Evolutionary conservation across 163 green algal genomes (phyloP), one percentile per base, ranked within the genome.

Genomic region (Dunaliella salina): DNA sequence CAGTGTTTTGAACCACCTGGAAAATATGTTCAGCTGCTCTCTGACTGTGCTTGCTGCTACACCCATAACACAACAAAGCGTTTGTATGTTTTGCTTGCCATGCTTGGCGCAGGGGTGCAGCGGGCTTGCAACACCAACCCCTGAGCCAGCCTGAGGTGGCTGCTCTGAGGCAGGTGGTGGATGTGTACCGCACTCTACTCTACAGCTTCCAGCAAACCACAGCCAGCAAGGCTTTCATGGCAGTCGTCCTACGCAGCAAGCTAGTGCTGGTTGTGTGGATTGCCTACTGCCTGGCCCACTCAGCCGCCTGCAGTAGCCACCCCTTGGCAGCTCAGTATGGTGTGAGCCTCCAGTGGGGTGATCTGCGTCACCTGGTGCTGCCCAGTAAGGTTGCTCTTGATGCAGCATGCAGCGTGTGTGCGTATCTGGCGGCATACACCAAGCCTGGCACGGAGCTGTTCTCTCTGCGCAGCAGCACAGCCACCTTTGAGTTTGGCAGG

Each of bases 331-430:
- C 1, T 4, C n/a, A 75, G 25, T 93, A 88, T 50, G 87, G 88
- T 0, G 85, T 92, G 26, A 34, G 78, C 0, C 34, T 91, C 45
- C 1, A 83, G 3, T 88, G 79, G 59, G 0, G 87, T 5, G 88
- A 91, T 45, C 81, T 94, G 33, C 33, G 87, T 80, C 92, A 94
- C 84, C 86, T 94, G n/a, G 84, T 89, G 80, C 86, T 93, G 17
- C 84, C 75, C n/a, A 87, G 91, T 80, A 80, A 69, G 5, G 3
- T 33, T 0, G 90, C 91, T 1, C 83, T 85, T 20, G 87, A 91
- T 83, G 90, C 90, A 22, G 82, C 85, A 12, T 84, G 89, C 18
- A 67, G 30, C 22, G 90, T 93, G 24, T 82, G 84, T 35, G 87
- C 71, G 0, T 94, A 94, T 79, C 83, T 93, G 69, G 35, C 87